Evolutionary conservation across 495 filamentous ascomycete genomes (phyloP), one percentile per base, ranked within the genome.

Genomic region (Penicillium turbatum): DNA sequence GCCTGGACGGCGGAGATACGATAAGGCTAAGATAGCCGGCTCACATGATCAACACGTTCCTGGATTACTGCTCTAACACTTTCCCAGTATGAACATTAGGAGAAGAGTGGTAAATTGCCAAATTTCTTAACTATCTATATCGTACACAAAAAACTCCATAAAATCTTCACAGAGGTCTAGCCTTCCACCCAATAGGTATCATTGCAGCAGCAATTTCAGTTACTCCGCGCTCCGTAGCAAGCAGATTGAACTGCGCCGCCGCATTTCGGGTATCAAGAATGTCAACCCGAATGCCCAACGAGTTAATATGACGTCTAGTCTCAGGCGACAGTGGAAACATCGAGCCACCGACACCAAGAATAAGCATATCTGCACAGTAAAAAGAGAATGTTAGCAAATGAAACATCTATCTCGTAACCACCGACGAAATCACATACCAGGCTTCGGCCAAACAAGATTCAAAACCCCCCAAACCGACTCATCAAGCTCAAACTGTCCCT

Each of bases 251-350:
- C 74, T 92, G 90, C 48, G 90, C 86, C 15, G 92, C 91, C 17
- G 93, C 93, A 73, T 97, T 97, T 53, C 90, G 76, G 32, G 93
- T 99, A 75, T 97, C 93, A 67, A 89, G 80, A 11, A 97, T 79
- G 61, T 99, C 93, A 26, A 97, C 74, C 54, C 89, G 78, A 53
- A 99, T 86, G 0, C 93, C 93, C 50, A 97, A 57, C 19, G 79
- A 79, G 60, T 84, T 86, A 49, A 99, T 83, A 55, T 80, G 74
- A 53, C 76, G 74, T 58, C 87, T 82, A 44, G 87, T 87, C 55
- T 82, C 78, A 1, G 89, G 86, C n/a, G 86, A 84, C 6, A 97
- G 61, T 3, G 91, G 89, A 42, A 83, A 69, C 32, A 90, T 87
- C 13, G 76, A 73, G 5, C 77, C 77, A n/a, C 93, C 93, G 13